Conservation (phyloP, 257 asterid species). For the Solanum phureja region DNA sequence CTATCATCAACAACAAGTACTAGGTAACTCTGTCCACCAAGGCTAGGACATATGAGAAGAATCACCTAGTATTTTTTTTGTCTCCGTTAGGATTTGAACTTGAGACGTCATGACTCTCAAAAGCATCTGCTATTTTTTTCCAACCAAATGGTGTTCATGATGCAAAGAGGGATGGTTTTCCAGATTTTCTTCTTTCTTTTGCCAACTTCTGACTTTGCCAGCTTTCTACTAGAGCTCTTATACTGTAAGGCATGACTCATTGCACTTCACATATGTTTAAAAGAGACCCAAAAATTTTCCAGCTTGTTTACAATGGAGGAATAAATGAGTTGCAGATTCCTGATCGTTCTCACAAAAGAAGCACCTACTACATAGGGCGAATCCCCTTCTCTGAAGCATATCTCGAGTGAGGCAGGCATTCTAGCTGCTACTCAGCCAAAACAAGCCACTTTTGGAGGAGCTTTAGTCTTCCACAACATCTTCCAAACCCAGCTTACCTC, state of each 20-base stretch:
- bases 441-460: neutral
- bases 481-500: neutral
- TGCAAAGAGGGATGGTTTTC: neutral
- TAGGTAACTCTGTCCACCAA: too few species aligned
- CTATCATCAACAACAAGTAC: too few species aligned
- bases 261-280: neutral
- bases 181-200: neutral
- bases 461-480: neutral
- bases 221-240: neutral
- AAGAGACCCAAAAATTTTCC: neutral
- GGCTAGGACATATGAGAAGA: too few species aligned
- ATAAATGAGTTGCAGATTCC: neutral
- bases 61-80: too few species aligned
- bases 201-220: neutral
- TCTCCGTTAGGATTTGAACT: too few species aligned
- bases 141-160: neutral
- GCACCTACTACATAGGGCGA: neutral
- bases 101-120: too few species aligned
- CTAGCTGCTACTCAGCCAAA: neutral
- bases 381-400: neutral
- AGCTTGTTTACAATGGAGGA: neutral
- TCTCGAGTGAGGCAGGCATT: neutral
- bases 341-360: neutral
- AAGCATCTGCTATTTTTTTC: neutral
- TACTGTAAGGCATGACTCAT: neutral